Conservation (phyloP, 257 asterid species). For the Henckelia pumila region DNA sequence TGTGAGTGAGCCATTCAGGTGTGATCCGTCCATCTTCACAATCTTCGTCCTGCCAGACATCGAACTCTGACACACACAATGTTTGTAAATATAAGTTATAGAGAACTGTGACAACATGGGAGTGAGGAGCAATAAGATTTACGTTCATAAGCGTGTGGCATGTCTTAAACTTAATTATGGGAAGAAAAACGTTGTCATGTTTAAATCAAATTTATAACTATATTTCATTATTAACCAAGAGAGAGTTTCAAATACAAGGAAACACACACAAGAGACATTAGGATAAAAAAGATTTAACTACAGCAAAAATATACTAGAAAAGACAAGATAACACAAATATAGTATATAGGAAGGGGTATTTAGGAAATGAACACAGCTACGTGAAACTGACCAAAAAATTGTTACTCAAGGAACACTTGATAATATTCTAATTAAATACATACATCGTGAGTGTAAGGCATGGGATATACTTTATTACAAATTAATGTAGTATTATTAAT, state of each 20-base stretch:
- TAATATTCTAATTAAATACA: background rate
- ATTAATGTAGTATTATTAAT: background rate
- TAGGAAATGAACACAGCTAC: background rate
- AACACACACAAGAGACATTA: no score
- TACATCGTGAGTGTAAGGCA: background rate
- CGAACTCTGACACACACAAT: slow-evolving; percentile 55
- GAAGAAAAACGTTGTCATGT: no score
- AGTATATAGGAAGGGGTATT: no score
- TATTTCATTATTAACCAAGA: no score
- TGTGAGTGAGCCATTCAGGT: slow-evolving; percentile 64
- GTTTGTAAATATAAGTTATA: background rate
- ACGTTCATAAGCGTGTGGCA: no score
- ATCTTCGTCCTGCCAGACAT: slow-evolving; percentile 42
- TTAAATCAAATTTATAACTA: no score
- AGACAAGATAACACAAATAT: no score
- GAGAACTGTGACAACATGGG: background rate
- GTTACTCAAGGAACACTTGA: background rate
- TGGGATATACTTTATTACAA: background rate
- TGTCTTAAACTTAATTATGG: no score
- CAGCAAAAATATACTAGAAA: no score
- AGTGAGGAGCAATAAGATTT: background rate
- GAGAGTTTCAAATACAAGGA: no score
- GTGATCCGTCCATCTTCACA: slow-evolving; percentile 27
- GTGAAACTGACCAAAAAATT: background rate
- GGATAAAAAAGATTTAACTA: no score